phyloP scores from a whole-genome alignment of 2,329 filamentous ascomycete species.

The Xylaria sp. region DNA sequence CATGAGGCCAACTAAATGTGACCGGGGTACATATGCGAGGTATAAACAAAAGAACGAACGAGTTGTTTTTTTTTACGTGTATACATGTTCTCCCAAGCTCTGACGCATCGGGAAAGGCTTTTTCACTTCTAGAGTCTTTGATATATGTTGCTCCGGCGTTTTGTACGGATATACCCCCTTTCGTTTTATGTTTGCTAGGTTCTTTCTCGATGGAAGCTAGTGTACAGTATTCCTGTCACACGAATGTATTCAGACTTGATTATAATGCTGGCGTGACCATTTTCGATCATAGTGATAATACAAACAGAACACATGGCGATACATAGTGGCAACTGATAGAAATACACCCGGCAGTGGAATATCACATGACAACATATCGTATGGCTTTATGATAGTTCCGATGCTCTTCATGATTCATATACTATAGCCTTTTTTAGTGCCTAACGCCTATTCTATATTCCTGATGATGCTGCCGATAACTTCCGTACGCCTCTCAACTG shows the following conservation, averaged over 20 bases:
- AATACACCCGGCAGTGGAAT: neutral
- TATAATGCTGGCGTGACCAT: neutral
- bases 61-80: slow-evolving; percentile 3
- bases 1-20: neutral
- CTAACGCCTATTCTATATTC: slow-evolving; percentile 24
- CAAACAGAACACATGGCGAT: neutral
- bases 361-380: slow-evolving; percentile 7
- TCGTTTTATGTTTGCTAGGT: slow-evolving; percentile 13
- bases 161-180: slow-evolving; percentile 30
- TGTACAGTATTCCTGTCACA: neutral
- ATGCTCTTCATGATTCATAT: neutral
- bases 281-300: slow-evolving; percentile 1
- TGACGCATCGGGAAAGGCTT: neutral
- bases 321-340: neutral
- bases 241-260: neutral
- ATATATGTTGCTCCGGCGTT: neutral
- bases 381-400: neutral
- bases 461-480: slow-evolving; percentile 13
- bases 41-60: slow-evolving; percentile 3
- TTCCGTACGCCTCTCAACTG: neutral
- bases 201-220: neutral
- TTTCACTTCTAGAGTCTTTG: neutral
- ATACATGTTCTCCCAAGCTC: neutral
- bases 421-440: slow-evolving; percentile 1
- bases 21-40: neutral